These are phyloP conservation scores for Saccharomycopsis selenospora DNA, from an alignment of 805 yeast species.

Conservation along the genomic window DNA sequence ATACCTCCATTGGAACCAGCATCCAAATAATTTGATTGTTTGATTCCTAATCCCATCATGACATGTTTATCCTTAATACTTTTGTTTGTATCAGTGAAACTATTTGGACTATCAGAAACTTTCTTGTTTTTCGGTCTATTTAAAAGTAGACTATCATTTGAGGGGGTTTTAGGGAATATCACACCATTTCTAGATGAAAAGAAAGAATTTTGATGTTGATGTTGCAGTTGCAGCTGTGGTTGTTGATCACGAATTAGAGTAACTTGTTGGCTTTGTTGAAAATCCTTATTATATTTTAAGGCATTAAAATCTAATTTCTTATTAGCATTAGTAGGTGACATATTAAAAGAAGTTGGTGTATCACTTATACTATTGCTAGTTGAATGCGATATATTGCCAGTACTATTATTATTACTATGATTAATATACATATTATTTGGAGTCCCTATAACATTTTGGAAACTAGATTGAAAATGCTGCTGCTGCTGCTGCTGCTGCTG, in stretches of 20 bases:
- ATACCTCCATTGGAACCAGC: not conserved
- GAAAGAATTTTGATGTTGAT: not conserved
- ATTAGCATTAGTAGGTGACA: not conserved
- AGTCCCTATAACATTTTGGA: too few species aligned
- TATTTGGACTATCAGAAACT: not conserved
- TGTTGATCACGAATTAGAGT: not conserved
- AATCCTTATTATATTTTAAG: not conserved
- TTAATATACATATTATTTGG: too few species aligned
- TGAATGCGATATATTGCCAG: too few species aligned
- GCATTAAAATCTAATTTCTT: not conserved
- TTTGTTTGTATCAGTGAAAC: not conserved
- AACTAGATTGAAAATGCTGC: too few species aligned
- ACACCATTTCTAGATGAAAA: not conserved
- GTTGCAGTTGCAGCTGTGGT: not conserved
- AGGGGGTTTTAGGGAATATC: not conserved
- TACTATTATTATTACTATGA: too few species aligned
- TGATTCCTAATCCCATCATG: not conserved
- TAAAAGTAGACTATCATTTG: not conserved
- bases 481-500: too few species aligned
- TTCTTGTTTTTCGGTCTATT: not conserved
- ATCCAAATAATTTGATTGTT: not conserved
- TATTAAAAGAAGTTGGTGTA: not conserved
- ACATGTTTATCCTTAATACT: not conserved
- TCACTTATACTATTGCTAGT: too few species aligned
- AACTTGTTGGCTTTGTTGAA: not conserved